Base-by-base conservation (phyloP, 2,329 filamentous ascomycete genomes). In the Tolypocladium ophioglossoides region DNA sequence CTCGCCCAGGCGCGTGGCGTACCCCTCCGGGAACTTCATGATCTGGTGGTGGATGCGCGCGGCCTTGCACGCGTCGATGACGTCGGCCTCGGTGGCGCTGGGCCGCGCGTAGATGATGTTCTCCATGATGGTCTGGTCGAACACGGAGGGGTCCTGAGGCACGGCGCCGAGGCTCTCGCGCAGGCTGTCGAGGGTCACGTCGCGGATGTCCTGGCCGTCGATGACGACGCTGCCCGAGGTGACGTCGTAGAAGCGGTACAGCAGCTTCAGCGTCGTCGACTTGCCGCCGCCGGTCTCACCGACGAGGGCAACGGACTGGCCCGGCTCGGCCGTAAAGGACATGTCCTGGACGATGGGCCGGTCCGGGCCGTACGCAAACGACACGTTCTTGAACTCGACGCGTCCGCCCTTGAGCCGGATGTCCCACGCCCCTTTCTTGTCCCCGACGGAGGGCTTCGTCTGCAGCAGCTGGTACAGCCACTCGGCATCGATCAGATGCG, bases 31-130 rank as follows among this genome's bases (percentile, higher is more conserved):
- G 60, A 87, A 85, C 1, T 67, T 71, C 50, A 78, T 62, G 56
- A 87, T 85, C 59, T 83, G 82, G 54, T 85, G 79, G 64, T 87
- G 84, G 30, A 87, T 79, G 4, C 78, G 76, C 2, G 83, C 84
- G 0, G 78, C 77, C 54, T 74, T 75, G 62, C 83, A 86, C 0
- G 84, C 84, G 2, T 76, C 77, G 52, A 78, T 72, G 41, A 85
- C 74, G 32, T 87, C 79, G 9, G 76, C 75, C 48, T 85, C 78
- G 0, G 78, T 82, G 1, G 84, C 83, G n/a, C 77, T 73, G 2
- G 81, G 76, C 16, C 77, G 75, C 4, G 82, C 82, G 64, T 87
- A 87, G 2, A 76, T 76, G 22, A 88, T 71, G 61, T 87, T 88
- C 24, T 85, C 78, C 62, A 83, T 74, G 48, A 87, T 78, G 2